Percentiles rank a stretch among this genome's conserved stretches.
These are phyloP conservation scores for Iberis amara DNA, from an alignment of 441 rosid species.

Conservation along the genomic window DNA sequence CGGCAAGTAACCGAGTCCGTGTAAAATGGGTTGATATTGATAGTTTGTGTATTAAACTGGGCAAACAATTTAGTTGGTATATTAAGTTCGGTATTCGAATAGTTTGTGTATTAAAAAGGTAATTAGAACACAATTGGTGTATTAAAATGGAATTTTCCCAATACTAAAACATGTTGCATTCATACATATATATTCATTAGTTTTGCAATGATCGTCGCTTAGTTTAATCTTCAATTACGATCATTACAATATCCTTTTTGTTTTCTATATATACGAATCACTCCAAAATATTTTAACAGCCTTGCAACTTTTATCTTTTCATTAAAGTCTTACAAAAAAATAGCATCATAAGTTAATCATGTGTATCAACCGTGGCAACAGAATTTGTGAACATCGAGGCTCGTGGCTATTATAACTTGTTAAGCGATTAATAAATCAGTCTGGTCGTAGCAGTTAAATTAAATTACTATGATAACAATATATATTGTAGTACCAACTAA, in stretches of 20 bases:
- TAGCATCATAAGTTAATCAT: constrained; percentile 34
- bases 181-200: background rate
- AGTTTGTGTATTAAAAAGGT: too few relatives aligned
- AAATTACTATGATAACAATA: too few relatives aligned
- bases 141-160: too few relatives aligned
- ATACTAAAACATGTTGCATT: constrained; percentile 6
- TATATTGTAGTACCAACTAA: too few relatives aligned
- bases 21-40: too few relatives aligned
- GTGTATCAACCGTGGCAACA: constrained; percentile 21
- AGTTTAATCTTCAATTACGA: constrained; percentile 20
- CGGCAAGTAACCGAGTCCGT: too few relatives aligned
- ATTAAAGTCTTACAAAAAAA: constrained; percentile 12
- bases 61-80: too few relatives aligned
- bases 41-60: too few relatives aligned
- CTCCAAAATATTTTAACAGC: constrained; percentile 18
- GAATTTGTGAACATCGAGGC: constrained; percentile 22
- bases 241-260: constrained; percentile 28
- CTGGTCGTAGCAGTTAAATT: background rate
- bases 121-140: too few relatives aligned
- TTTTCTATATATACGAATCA: constrained; percentile 28
- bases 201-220: constrained; percentile 18
- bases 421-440: background rate
- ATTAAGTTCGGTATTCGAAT: too few relatives aligned
- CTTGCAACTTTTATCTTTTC: constrained; percentile 27
- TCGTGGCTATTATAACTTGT: background rate